Evolutionary conservation across 208 protist species (phyloP).

Genomic region (Leishmania amazonensis): DNA sequence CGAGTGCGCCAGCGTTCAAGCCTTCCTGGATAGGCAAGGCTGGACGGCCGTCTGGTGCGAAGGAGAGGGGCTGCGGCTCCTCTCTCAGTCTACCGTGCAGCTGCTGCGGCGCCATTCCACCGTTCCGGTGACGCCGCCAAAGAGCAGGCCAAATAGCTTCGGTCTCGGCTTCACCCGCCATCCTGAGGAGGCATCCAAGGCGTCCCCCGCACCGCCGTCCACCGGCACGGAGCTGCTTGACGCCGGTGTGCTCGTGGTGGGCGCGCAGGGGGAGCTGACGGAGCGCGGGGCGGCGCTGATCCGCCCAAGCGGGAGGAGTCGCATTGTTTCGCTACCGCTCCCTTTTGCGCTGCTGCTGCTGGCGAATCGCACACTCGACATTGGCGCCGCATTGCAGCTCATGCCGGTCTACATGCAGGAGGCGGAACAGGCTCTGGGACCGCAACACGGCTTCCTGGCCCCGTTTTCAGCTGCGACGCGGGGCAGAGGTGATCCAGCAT

Average conservation of each 20-base stretch:
- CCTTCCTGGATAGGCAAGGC: slow-evolving; percentile 17
- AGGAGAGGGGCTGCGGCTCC: slow-evolving; percentile 43
- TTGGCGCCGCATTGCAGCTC: slow-evolving; percentile 32
- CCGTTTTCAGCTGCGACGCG: background rate
- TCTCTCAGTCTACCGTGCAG: slow-evolving; percentile 31
- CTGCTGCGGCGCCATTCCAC: slow-evolving; percentile 29
- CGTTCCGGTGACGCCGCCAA: background rate
- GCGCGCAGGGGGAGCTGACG: slow-evolving; percentile 55
- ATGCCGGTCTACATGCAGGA: slow-evolving; percentile 25
- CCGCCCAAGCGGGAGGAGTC: slow-evolving; percentile 27
- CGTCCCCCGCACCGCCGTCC: background rate
- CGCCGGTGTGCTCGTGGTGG: slow-evolving; percentile 51
- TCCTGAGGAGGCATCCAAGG: background rate
- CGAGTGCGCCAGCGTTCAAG: slow-evolving; percentile 13
- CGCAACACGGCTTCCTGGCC: slow-evolving; percentile 7
- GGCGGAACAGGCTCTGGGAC: slow-evolving; percentile 14
- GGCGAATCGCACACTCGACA: slow-evolving; percentile 40
- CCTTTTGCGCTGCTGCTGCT: slow-evolving; percentile 61
- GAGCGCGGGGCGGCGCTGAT: slow-evolving; percentile 58
- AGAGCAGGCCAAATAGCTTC: background rate
- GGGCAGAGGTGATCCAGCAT: background rate
- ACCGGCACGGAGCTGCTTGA: slow-evolving; percentile 34
- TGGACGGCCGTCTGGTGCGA: slow-evolving; percentile 44
- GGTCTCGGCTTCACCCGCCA: slow-evolving; percentile 12
- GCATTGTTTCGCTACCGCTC: slow-evolving; percentile 53